Evolutionary conservation across 306 rosid genomes (phyloP).

Genomic region (Styphnolobium japonicum): DNA sequence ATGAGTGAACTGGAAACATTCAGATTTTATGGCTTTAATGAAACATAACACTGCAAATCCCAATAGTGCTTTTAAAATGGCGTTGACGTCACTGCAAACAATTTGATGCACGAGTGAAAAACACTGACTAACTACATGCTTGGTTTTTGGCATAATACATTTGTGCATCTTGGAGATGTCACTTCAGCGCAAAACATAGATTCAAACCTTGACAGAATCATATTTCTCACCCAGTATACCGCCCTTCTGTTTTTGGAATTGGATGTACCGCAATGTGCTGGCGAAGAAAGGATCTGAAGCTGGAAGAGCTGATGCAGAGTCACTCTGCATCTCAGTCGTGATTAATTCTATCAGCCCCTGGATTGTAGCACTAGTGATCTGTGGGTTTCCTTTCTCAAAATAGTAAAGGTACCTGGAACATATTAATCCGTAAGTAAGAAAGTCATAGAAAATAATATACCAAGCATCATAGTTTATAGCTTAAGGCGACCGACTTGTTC

Average conservation of each 20-base stretch:
- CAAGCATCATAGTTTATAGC: conserved; percentile 8
- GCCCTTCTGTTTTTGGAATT: conserved; percentile 91
- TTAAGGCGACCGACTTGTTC: conserved; percentile 68
- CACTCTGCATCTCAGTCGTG: conserved; percentile 68
- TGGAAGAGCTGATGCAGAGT: conserved; percentile 46
- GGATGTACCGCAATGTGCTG: conserved; percentile 83
- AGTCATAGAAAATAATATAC: background rate
- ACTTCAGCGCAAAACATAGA: background rate
- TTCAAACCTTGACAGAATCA: conserved; percentile 68
- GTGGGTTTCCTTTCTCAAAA: conserved; percentile 89
- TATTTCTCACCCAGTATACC: conserved; percentile 81
- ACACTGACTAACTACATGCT: conserved; percentile 19
- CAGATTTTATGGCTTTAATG: background rate
- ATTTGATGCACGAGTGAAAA: conserved; percentile 4
- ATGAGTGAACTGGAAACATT: background rate
- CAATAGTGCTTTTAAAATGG: conserved; percentile 6
- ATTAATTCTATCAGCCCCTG: conserved; percentile 82
- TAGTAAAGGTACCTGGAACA: conserved; percentile 80
- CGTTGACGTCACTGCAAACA: conserved; percentile 5
- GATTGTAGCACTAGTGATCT: conserved; percentile 66
- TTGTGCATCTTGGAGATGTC: background rate
- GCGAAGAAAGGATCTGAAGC: conserved; percentile 72
- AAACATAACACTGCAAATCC: conserved; percentile 14
- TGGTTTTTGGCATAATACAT: background rate
- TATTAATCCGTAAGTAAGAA: background rate